phyloP scores from a whole-genome alignment of 169 alveolate species.

The Plasmodium vinckei region DNA sequence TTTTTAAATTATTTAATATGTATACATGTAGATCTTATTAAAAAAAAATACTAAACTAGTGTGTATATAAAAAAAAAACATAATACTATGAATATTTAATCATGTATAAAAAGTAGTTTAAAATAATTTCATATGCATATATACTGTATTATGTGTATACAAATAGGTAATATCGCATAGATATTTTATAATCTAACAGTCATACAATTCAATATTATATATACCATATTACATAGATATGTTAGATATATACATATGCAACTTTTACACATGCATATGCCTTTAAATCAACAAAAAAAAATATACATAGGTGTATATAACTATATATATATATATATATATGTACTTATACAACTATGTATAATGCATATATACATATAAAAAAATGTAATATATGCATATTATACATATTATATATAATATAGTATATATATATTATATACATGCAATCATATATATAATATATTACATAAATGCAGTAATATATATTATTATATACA shows the following conservation, averaged over 20 bases:
- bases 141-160: neutral
- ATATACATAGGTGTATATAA: neutral
- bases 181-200: neutral
- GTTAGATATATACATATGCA: neutral
- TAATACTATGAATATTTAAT: neutral
- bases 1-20: no score
- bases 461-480: no score
- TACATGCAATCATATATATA: no score
- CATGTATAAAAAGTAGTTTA: neutral
- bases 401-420: no score
- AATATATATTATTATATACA: no score
- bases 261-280: neutral
- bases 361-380: no score
- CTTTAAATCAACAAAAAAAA: neutral
- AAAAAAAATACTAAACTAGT: no score
- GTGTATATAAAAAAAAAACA: no score
- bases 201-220: neutral
- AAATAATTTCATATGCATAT: neutral
- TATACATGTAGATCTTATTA: no score
- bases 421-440: no score
- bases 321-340: neutral
- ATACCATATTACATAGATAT: neutral
- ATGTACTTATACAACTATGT: neutral
- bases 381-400: no score
- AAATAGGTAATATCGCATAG: neutral